A percentile compares a stretch with the other conserved stretches of the same genome.
These are phyloP conservation scores for Pleurostoma richardsiae DNA, from an alignment of 2,329 filamentous ascomycete species.

Conservation along the genomic window DNA sequence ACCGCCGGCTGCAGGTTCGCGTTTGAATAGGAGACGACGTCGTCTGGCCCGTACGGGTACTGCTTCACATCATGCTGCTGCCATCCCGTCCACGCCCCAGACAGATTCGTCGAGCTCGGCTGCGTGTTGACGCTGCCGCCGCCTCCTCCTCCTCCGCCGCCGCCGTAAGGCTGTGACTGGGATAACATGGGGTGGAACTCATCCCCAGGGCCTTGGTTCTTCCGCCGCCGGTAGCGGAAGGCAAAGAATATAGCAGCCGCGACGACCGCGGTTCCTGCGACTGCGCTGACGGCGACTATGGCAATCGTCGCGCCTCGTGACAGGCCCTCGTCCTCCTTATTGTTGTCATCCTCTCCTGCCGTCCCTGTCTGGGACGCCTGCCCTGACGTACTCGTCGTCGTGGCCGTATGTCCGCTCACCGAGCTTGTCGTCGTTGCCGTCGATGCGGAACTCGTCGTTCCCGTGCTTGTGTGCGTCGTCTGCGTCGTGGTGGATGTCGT, in stretches of 20 bases:
- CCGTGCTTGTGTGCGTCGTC: conserved; percentile 10
- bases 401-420: conserved; percentile 2
- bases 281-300: conserved; percentile 18
- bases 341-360: not conserved
- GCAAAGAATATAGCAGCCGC: conserved; percentile 14
- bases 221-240: conserved; percentile 15
- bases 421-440: conserved; percentile 8
- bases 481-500: conserved; percentile 7
- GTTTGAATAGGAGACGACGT: not conserved
- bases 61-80: conserved; percentile 2
- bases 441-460: conserved; percentile 4
- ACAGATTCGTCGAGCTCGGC: not conserved
- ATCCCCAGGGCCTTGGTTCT: conserved; percentile 9
- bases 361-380: not conserved
- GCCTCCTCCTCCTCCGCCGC: not conserved
- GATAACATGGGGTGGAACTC: conserved; percentile 23
- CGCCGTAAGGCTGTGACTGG: conserved; percentile 3
- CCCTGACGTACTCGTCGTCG: conserved; percentile 1
- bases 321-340: conserved; percentile 7
- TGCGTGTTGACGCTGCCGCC: not conserved
- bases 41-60: conserved; percentile 6
- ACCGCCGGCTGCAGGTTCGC: conserved; percentile 8
- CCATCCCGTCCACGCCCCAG: conserved; percentile 2
- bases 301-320: conserved; percentile 18
- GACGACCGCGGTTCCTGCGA: conserved; percentile 12